Percentiles rank a stretch among this genome's conserved stretches.
Evolutionary conservation across 2,329 filamentous ascomycete species (phyloP).

Genomic region (Penicillium decumbens): DNA sequence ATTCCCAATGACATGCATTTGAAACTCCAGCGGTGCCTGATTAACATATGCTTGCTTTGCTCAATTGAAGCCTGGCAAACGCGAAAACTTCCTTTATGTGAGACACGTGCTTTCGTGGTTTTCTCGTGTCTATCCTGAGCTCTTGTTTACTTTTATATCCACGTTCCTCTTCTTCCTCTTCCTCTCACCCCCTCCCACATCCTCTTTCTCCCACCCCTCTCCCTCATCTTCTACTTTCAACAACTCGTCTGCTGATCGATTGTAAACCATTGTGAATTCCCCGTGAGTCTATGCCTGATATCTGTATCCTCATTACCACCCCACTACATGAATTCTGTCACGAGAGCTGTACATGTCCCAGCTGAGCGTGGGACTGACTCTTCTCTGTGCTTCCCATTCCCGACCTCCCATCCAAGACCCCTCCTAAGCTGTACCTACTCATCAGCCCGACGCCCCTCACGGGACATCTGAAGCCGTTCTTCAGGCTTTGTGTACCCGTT

Average conservation of each 20-base stretch:
- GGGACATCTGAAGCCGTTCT: no score
- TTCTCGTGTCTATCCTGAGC: background rate
- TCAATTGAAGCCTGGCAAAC: background rate
- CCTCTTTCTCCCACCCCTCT: background rate
- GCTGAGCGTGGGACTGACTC: no score
- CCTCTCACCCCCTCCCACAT: no score
- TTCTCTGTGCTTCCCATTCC: no score
- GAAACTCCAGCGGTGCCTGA: background rate
- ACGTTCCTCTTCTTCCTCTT: background rate
- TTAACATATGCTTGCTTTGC: background rate
- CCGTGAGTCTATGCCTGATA: background rate
- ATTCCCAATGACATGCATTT: conserved; percentile 2
- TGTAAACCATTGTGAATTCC: background rate
- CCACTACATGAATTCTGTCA: background rate
- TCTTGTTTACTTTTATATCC: background rate
- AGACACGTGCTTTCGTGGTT: no score
- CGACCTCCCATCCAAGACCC: no score
- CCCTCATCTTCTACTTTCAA: background rate
- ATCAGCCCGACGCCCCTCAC: no score
- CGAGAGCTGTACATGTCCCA: no score
- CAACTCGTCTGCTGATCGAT: background rate
- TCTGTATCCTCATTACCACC: background rate
- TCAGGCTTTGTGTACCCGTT: background rate
- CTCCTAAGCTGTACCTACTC: no score
- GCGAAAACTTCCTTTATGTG: background rate